phyloP scores from a whole-genome alignment of 805 yeast genomes.

The Grigorovia jiainica region DNA sequence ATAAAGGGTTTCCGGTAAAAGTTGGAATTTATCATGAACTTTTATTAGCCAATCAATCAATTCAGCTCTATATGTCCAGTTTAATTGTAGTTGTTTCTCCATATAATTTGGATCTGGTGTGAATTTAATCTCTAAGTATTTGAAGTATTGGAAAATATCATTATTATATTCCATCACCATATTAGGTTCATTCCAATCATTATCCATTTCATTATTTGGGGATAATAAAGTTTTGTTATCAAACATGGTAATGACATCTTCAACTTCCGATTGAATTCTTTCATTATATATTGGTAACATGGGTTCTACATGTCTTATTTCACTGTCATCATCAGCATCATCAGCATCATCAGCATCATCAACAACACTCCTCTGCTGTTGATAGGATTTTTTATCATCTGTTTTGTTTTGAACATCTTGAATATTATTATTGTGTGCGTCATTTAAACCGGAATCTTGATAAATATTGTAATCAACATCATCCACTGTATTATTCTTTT shows the following conservation, averaged over 20 bases:
- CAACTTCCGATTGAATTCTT: constrained; percentile 1
- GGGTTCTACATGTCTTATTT: too few species aligned
- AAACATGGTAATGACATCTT: constrained; percentile 6
- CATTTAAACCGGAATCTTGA: too few species aligned
- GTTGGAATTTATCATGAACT: constrained; percentile 72
- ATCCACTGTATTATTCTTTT: background rate
- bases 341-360: too few species aligned
- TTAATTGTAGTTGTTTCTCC: constrained; percentile 71
- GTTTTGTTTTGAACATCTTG: too few species aligned
- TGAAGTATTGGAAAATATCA: constrained; percentile 64
- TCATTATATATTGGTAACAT: background rate
- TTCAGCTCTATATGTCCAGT: constrained; percentile 80
- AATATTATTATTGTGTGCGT: too few species aligned
- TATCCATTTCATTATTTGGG: constrained; percentile 33
- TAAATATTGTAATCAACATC: background rate
- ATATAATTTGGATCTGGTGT: constrained; percentile 73
- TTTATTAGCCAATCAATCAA: constrained; percentile 89
- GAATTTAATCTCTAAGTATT: constrained; percentile 56
- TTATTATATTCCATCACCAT: constrained; percentile 79
- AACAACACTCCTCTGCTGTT: too few species aligned
- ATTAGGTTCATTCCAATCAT: constrained; percentile 66
- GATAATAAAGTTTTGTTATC: constrained; percentile 1
- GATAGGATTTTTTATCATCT: too few species aligned
- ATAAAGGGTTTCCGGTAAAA: constrained; percentile 80
- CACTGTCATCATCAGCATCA: too few species aligned